Conservation (phyloP, 345 rosid genomes). For the Barbarea vulgaris region DNA sequence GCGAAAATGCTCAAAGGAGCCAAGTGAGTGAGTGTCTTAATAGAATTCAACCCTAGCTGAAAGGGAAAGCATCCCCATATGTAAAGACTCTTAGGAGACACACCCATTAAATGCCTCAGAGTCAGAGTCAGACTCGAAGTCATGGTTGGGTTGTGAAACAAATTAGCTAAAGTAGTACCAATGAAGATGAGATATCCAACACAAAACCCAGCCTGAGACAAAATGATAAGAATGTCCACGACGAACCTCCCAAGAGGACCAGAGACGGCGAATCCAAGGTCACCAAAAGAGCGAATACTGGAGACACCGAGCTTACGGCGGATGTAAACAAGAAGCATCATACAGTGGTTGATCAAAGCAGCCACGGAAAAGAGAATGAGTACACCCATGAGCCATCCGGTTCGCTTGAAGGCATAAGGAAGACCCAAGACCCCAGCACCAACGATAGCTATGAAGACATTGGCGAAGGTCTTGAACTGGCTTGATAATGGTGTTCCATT, state of each 20-base stretch:
- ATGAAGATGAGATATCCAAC: slow-evolving; percentile 80
- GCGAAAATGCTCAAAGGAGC: slow-evolving; percentile 92
- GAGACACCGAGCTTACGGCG: slow-evolving; percentile 67
- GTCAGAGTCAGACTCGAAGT: not conserved
- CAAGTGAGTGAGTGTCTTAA: slow-evolving; percentile 68
- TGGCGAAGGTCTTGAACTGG: slow-evolving; percentile 75
- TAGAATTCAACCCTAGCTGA: slow-evolving; percentile 73
- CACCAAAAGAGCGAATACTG: slow-evolving; percentile 68
- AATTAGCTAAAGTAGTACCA: slow-evolving; percentile 52
- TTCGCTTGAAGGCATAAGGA: slow-evolving; percentile 80
- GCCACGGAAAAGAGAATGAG: slow-evolving; percentile 63
- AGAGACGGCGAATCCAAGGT: slow-evolving; percentile 74
- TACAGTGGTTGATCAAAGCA: slow-evolving; percentile 57
- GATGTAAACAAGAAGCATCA: slow-evolving; percentile 75
- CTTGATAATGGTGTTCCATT: slow-evolving; percentile 51
- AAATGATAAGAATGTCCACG: slow-evolving; percentile 65
- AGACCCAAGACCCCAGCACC: slow-evolving; percentile 89
- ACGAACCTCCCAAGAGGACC: slow-evolving; percentile 63
- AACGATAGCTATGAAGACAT: slow-evolving; percentile 82
- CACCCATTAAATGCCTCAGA: slow-evolving; percentile 35
- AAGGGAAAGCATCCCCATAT: slow-evolving; percentile 83
- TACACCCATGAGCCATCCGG: slow-evolving; percentile 78
- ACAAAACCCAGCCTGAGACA: slow-evolving; percentile 85
- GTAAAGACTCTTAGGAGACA: slow-evolving; percentile 55
- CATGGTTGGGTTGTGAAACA: slow-evolving; percentile 35